phyloP scores from a whole-genome alignment of 768 basidiomycete genomes.

The Lyophyllum decastes region DNA sequence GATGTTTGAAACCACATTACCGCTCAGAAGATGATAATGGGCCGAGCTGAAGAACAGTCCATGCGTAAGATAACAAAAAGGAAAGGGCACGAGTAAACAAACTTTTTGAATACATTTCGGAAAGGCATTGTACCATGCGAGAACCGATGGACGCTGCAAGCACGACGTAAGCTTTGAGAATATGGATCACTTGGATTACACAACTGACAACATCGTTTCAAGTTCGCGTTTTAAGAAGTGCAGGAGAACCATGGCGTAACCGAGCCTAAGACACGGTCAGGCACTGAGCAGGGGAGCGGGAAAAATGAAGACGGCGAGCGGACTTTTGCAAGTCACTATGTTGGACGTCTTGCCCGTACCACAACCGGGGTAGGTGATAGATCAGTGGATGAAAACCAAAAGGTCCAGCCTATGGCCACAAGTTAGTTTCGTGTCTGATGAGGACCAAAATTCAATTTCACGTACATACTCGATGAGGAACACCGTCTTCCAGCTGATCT shows the following conservation, averaged over 20 bases:
- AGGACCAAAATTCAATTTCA: not conserved
- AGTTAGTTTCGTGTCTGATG: not conserved
- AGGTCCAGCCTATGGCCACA: slow-evolving; percentile 67
- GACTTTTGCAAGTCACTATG: slow-evolving; percentile 82
- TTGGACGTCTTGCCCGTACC: slow-evolving; percentile 70
- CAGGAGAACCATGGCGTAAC: slow-evolving; percentile 72
- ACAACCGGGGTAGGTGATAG: slow-evolving; percentile 66
- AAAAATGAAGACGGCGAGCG: slow-evolving; percentile 25
- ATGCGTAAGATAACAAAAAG: not conserved
- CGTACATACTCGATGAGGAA: slow-evolving; percentile 95
- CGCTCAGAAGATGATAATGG: slow-evolving; percentile 86
- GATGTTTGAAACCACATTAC: slow-evolving; percentile 29
- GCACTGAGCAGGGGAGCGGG: not conserved
- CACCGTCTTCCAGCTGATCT: slow-evolving; percentile 86
- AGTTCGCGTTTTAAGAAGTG: slow-evolving; percentile 93
- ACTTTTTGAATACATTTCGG: slow-evolving; percentile 90
- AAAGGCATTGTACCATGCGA: slow-evolving; percentile 94
- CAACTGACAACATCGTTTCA: slow-evolving; percentile 85
- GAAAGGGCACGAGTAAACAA: slow-evolving; percentile 17
- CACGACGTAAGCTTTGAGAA: not conserved
- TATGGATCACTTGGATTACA: not conserved
- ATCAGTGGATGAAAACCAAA: slow-evolving; percentile 86
- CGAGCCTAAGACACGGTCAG: slow-evolving; percentile 41
- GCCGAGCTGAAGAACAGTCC: slow-evolving; percentile 56
- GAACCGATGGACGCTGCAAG: slow-evolving; percentile 83